A percentile compares a stretch with the other conserved stretches of the same genome.
These are phyloP conservation scores for Debaryomycetaceae sp. DNA, from an alignment of 1,139 yeast genomes.

Conservation along the genomic window DNA sequence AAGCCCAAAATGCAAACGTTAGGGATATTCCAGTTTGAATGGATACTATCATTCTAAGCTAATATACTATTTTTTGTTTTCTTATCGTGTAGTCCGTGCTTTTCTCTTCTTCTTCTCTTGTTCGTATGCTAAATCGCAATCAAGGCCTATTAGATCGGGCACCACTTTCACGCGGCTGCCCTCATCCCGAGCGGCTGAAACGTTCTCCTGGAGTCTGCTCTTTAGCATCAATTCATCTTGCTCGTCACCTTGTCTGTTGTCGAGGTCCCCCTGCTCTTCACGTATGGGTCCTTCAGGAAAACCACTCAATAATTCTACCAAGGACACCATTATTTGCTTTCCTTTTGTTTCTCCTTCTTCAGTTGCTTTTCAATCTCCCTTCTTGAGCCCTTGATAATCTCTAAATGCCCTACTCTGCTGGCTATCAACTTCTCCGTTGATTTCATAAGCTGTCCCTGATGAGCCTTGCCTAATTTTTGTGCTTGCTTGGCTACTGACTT, in stretches of 20 bases:
- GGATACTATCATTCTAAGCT: neutral
- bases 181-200: neutral
- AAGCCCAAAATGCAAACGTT: conserved; percentile 57
- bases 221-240: neutral
- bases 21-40: conserved; percentile 44
- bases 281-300: conserved; percentile 1
- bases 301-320: neutral
- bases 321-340: neutral
- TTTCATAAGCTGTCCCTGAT: conserved; percentile 61
- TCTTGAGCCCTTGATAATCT: conserved; percentile 87
- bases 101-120: conserved; percentile 17
- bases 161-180: conserved; percentile 4
- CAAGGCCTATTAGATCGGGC: conserved; percentile 30
- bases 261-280: neutral
- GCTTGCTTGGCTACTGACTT: conserved; percentile 48
- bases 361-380: conserved; percentile 65
- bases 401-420: conserved; percentile 93
- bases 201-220: neutral
- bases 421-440: conserved; percentile 85
- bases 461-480: conserved; percentile 55
- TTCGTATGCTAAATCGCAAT: conserved; percentile 26
- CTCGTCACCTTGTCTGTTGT: neutral
- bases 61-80: neutral
- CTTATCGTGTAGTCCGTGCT: conserved; percentile 9
- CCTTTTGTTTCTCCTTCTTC: conserved; percentile 24